Base-by-base conservation (phyloP, 1,284 basidiomycete species). In the Amylostereum chailletii region DNA sequence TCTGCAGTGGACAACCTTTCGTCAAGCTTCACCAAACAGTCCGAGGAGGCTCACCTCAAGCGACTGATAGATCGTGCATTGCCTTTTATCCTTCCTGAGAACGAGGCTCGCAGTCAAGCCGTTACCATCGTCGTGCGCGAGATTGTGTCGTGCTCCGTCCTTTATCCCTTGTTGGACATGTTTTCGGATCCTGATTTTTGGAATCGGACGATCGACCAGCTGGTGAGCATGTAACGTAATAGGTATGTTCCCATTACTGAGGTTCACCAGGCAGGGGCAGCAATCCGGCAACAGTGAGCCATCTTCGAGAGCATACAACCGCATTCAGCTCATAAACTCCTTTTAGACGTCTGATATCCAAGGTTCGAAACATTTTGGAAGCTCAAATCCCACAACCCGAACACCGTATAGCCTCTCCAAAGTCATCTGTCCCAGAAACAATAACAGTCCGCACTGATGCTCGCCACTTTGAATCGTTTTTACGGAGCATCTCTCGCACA, bases 151-250 rank as follows among this genome's bases (percentile, higher is more conserved):
- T 94, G 90, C 59, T 72, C 85, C 1, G 80, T 96, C 4, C 63
- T 97, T 33, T 81, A 87, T 59, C 92, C 94, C 2, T 65, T 95
- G 49, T 85, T 97, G 71, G 90, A 97, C 49, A 89, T 94, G 83
- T 62, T 98, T 42, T 78, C 88, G 45, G 94, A 98, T 62, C 90
- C 93, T 11, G 95, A 98, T 65, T 96, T 96, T 57, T 97, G 94
- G 92, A 98, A 98, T 67, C 75, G 83, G 49, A 79, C 83, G 43
- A 89, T 98, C 48, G 94, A 97, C 63, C 86, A 94, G 68, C 77
- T 90, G 66, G 90, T 90, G 65, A 64, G 84, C 73, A 34, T 46
- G 27, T 39, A 8, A 34, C 11, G 41, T 19, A 41, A 30, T 29
- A 43, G n/a, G 36, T 33, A 41, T 27, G 11, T 31, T 7, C 5